Conservation (phyloP, 2,329 filamentous ascomycete genomes). For the Cladosporium colombiae region DNA sequence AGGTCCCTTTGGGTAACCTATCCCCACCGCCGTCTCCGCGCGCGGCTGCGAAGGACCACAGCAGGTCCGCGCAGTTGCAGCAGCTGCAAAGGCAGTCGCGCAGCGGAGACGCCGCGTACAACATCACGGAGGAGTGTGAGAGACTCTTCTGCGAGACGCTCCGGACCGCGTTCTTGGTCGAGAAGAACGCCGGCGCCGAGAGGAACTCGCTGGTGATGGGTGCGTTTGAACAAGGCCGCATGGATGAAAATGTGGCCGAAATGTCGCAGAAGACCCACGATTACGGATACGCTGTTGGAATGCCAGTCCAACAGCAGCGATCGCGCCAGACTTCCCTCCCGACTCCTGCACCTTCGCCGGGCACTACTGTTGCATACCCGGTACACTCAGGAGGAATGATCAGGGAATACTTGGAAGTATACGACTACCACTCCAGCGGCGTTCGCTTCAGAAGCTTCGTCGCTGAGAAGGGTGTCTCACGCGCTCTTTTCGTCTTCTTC, state of each 20-base stretch:
- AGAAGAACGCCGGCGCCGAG: slow-evolving; percentile 67
- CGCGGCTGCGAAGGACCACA: slow-evolving; percentile 18
- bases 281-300: slow-evolving; percentile 2
- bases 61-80: slow-evolving; percentile 15
- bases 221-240: slow-evolving; percentile 54
- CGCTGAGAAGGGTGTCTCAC: slow-evolving; percentile 67
- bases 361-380: slow-evolving; percentile 25
- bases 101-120: slow-evolving; percentile 88
- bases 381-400: slow-evolving; percentile 39
- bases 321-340: slow-evolving; percentile 32
- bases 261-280: slow-evolving; percentile 8
- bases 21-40: slow-evolving; percentile 84
- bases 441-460: slow-evolving; percentile 86
- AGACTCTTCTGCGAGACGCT: slow-evolving; percentile 99
- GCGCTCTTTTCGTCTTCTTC: slow-evolving; percentile 85
- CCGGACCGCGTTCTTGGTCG: slow-evolving; percentile 92
- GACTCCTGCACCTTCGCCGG: slow-evolving; percentile 40
- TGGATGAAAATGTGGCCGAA: slow-evolving; percentile 20
- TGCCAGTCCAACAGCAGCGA: slow-evolving; percentile 9
- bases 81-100: slow-evolving; percentile 30
- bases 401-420: slow-evolving; percentile 72
- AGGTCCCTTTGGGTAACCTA: slow-evolving; percentile 84
- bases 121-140: slow-evolving; percentile 99
- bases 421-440: slow-evolving; percentile 80
- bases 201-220: slow-evolving; percentile 85